Evolutionary conservation across 2,329 filamentous ascomycete species (phyloP).

Genomic region (Penicillium expansum): DNA sequence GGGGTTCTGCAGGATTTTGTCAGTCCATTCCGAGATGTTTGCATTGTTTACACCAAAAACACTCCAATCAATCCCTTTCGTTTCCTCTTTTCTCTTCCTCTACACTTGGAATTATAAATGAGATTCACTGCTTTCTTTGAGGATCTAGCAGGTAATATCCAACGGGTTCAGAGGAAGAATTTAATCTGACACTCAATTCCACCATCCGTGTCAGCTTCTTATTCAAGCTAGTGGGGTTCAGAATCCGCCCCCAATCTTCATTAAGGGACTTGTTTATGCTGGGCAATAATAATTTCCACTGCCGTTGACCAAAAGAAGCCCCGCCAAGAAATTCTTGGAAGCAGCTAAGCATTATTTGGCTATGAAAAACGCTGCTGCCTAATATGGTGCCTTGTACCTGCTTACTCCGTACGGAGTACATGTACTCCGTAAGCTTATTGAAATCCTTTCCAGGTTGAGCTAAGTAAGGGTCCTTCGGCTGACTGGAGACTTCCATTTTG

Average conservation of each 20-base stretch:
- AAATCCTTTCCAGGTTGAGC: neutral
- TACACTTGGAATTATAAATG: neutral
- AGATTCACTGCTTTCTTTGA: neutral
- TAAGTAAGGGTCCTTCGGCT: neutral
- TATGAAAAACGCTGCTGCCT: neutral
- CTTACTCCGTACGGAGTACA: too few relatives aligned
- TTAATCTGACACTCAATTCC: neutral
- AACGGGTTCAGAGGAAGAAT: fast-evolving
- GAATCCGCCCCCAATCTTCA: neutral
- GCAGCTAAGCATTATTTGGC: neutral
- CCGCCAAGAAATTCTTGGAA: neutral
- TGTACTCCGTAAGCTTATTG: neutral
- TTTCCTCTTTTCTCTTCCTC: too few relatives aligned
- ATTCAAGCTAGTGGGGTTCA: neutral
- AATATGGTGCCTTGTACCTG: neutral
- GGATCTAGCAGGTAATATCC: too few relatives aligned
- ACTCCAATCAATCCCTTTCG: too few relatives aligned
- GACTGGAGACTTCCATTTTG: neutral
- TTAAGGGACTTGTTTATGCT: neutral
- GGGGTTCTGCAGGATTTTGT: too few relatives aligned
- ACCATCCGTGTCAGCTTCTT: neutral
- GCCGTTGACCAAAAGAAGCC: neutral
- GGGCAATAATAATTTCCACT: neutral
- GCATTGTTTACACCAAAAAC: neutral
- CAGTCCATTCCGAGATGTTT: too few relatives aligned